Percentiles rank a stretch among this genome's conserved stretches.
Evolutionary conservation across 2,329 filamentous ascomycete genomes (phyloP).

Genomic region (Aspergillus amoenus): DNA sequence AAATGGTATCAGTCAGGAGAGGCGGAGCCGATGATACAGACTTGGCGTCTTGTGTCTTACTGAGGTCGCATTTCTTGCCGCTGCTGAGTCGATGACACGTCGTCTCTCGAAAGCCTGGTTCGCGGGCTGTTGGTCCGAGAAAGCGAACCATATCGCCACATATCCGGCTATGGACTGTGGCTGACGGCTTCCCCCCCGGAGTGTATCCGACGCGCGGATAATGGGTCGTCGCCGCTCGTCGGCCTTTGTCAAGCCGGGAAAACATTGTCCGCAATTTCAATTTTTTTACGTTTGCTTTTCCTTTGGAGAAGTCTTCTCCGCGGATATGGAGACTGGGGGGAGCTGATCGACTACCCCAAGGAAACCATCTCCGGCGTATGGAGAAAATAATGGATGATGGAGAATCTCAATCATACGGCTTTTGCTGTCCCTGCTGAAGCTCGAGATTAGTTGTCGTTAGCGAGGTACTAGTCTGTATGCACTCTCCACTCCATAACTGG

Average conservation of each 20-base stretch:
- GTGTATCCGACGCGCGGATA: background rate
- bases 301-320: conserved; percentile 1
- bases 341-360: background rate
- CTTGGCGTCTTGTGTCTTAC: conserved; percentile 8
- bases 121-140: conserved; percentile 1
- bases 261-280: background rate
- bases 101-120: conserved; percentile 12
- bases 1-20: conserved; percentile 5
- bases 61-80: background rate
- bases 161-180: background rate
- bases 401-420: background rate
- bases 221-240: background rate
- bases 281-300: background rate
- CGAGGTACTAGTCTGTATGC: conserved; percentile 10
- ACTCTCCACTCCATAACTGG: background rate
- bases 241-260: background rate
- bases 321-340: background rate
- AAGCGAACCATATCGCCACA: conserved; percentile 4
- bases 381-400: too few relatives aligned
- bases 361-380: background rate
- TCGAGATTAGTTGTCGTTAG: conserved; percentile 1
- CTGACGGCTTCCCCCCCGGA: conserved; percentile 1
- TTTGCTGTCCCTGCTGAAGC: conserved; percentile 1
- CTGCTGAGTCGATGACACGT: conserved; percentile 19
- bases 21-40: conserved; percentile 1